Evolutionary conservation across 164 flowering plant species (phyloP), one percentile per base, ranked within the genome.

Genomic region (Tetrastigma voinierianum): DNA sequence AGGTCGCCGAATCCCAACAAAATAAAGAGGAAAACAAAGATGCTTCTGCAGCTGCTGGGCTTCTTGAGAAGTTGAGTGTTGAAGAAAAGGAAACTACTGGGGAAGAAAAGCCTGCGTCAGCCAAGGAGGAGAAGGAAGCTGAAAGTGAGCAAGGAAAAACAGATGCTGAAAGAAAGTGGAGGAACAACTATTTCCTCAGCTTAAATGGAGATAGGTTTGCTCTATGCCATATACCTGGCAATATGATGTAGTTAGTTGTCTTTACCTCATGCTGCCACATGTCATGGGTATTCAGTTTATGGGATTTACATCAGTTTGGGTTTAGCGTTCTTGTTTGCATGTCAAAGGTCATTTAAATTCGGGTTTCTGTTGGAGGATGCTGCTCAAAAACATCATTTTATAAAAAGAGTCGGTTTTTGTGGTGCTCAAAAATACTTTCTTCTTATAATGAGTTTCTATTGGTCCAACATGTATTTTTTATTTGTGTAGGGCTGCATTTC

Each of bases 1-100:
- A 83, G 67, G 76, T 84, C 51, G 86, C 81, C 44, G 86, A 86
- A 62, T 82, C 84, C 47, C 83, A 72, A 62, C 18, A 55, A 25
- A 61, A 49, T 32, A 67, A 71, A 61, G 84, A 77, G 57, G 87
- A 84, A 45, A 70, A 66, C 43, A 64, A 77, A 58, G 87, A 82
- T 52, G 80, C 77, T 25, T 18, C 75, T 25, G 68, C 76, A 65
- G 77, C 87, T 70, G 86, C 90, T 51, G 77, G 71, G 55, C 83
- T 81, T 53, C 78, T 86, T 18, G 85, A 82, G 69, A 80, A 77
- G 69, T 64, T 86, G 75, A 82, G 70, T 67, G 87, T 86, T 45
- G 78, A 72, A 51, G 82, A 77, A n/a, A 78, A 75, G 60, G 76
- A 74, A 51, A 13, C 71, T n/a, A 77, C 58, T 12, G 75, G 52